Percentiles rank a stretch among this genome's conserved stretches.
Evolutionary conservation across 2,329 filamentous ascomycete genomes (phyloP).

Genomic region (Arthrocladium fulminans): DNA sequence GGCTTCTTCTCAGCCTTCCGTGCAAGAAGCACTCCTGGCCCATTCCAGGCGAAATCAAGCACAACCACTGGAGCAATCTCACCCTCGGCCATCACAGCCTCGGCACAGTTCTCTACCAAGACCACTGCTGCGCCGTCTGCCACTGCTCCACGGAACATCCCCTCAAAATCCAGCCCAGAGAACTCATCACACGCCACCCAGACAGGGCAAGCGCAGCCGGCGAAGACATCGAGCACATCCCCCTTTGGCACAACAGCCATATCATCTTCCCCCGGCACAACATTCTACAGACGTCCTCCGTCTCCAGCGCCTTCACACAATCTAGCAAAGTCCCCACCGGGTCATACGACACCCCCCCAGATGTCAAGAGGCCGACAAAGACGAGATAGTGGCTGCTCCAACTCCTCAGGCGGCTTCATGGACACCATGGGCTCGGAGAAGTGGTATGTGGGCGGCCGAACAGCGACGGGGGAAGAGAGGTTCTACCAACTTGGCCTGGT

Average conservation of each 20-base stretch:
- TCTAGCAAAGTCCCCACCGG: constrained; percentile 30
- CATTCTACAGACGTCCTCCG: constrained; percentile 21
- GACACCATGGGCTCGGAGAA: constrained; percentile 41
- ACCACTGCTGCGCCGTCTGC: constrained; percentile 33
- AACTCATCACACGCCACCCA: constrained; percentile 18
- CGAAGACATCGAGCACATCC: constrained; percentile 25
- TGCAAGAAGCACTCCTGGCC: constrained; percentile 44
- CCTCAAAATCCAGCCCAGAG: constrained; percentile 33
- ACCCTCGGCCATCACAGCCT: constrained; percentile 26
- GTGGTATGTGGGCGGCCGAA: constrained; percentile 44
- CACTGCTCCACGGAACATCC: constrained; percentile 38
- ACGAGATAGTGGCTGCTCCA: constrained; percentile 41
- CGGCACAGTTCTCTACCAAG: constrained; percentile 30
- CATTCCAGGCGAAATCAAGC: constrained; percentile 47
- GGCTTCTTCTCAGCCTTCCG: constrained; percentile 61
- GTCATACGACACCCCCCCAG: constrained; percentile 22
- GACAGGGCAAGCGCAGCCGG: constrained; percentile 30
- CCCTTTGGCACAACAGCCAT: constrained; percentile 17
- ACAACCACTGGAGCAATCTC: constrained; percentile 28
- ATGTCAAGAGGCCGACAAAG: constrained; percentile 30
- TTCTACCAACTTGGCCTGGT: constrained; percentile 43
- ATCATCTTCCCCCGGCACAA: constrained; percentile 18
- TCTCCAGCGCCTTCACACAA: constrained; percentile 22
- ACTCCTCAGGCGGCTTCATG: constrained; percentile 39
- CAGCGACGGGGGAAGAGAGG: constrained; percentile 39